Evolutionary conservation across 225 moss, liverwort and hornwort species (phyloP), one percentile per base, ranked within the genome.

Genomic region (Polytrichum formosum): DNA sequence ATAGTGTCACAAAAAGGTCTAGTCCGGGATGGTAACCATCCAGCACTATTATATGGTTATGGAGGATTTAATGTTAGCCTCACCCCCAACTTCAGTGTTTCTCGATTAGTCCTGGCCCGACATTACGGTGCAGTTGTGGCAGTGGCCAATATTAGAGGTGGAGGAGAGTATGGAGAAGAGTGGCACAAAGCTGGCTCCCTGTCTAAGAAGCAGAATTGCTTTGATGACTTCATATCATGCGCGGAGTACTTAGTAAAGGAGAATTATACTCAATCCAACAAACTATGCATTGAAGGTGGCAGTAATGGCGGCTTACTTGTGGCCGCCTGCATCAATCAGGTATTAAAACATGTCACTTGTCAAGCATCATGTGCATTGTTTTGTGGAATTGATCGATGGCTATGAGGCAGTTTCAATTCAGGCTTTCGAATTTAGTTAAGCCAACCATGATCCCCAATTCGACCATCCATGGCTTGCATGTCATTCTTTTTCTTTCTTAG

Each of bases 221-320:
- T 96, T 65, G 95, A 96, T 74, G 93, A 96, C 66, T 93, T 96
- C 74, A 82, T 88, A 60, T 86, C 88, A 7, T 96, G 95, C 72
- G 83, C 90, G 13, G 90, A 93, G 54, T 96, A 82, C 54, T 76
- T 96, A 29, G 66, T 93, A 30, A 30, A 72, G 2, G 87, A 88
- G 74, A 75, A 88, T 5, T 93, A 90, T 74, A 93, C 95, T 18
- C 88, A 91, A 66, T 80, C 93, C 37, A 93, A 81, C 74, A 96
- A 88, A 62, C 61, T 96, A 17, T 93, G 95, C 78, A 93, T 93
- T 60, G 91, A 96, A 81, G 93, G 95, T 18, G 76, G 90, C 61
- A 96, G 95, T 73, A 96, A 96, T 28, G 93, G 95, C 55, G 95
- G 95, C 59, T 78, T 96, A 61, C 90, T 96, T 55, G 90, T 93